These are phyloP conservation scores for Leccinum variabile DNA, from an alignment of 1,284 basidiomycete species.

Conservation along the genomic window DNA sequence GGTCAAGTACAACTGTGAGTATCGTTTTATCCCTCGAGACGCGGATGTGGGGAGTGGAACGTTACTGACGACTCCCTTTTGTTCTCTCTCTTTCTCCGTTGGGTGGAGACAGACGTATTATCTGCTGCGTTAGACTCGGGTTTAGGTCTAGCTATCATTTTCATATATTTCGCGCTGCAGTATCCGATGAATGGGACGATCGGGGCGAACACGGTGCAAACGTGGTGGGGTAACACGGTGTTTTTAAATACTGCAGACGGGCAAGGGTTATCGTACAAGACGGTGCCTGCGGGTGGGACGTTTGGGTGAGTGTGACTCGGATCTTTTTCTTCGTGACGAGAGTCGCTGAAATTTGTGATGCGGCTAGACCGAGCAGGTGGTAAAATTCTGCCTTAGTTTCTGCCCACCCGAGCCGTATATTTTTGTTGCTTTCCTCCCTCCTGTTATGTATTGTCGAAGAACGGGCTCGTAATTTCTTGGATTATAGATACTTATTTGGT, in stretches of 20 bases:
- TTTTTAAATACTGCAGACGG: conserved; percentile 46
- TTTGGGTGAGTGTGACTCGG: conserved; percentile 44
- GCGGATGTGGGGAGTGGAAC: neutral
- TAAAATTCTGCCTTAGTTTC: too few species aligned
- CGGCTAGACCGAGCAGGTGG: too few species aligned
- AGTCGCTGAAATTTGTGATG: neutral
- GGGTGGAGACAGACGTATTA: conserved; percentile 38
- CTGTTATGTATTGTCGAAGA: too few species aligned
- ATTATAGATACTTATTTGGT: too few species aligned
- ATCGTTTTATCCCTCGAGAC: neutral
- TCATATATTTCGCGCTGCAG: conserved; percentile 70
- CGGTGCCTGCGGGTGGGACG: conserved; percentile 33
- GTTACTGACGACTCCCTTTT: neutral
- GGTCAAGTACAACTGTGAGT: conserved; percentile 54
- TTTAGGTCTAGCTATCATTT: conserved; percentile 49
- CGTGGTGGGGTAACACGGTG: conserved; percentile 75
- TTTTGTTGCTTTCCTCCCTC: too few species aligned
- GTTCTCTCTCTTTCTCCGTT: neutral
- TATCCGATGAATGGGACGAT: conserved; percentile 65
- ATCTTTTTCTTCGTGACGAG: neutral
- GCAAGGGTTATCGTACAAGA: conserved; percentile 26
- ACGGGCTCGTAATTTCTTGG: too few species aligned
- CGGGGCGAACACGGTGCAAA: conserved; percentile 51
- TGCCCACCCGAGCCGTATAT: too few species aligned
- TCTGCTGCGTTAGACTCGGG: conserved; percentile 53